Evolutionary conservation across 75 land plant species (phyloP).

Genomic region (Adiantum capillusveneris): DNA sequence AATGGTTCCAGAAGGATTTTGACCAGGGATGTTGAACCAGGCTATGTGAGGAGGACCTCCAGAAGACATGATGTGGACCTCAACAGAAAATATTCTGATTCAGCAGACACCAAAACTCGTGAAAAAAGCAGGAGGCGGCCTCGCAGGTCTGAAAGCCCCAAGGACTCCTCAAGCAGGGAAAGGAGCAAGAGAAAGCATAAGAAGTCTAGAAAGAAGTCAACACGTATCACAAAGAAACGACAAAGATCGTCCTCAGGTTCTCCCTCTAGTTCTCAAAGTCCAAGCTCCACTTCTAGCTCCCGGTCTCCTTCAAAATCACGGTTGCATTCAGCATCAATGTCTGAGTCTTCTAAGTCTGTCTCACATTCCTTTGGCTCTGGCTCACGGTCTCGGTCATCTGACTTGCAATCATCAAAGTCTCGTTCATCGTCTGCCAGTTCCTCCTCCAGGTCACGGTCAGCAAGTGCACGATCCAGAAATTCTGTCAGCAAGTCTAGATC

Average conservation of each 20-base stretch:
- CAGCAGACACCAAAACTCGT: background rate
- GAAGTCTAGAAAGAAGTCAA: constrained; percentile 1
- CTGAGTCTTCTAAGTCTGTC: constrained; percentile 3
- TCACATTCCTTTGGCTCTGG: constrained; percentile 1
- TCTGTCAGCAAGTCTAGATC: constrained; percentile 13
- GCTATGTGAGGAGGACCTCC: background rate
- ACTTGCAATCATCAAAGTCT: constrained; percentile 9
- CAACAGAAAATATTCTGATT: background rate
- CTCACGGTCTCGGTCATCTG: constrained; percentile 1
- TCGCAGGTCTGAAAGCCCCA: constrained; percentile 1
- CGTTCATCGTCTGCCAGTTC: constrained; percentile 4
- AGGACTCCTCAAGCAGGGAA: constrained; percentile 8
- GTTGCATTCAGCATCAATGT: constrained; percentile 21
- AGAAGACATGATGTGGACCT: background rate
- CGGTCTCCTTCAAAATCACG: constrained; percentile 10
- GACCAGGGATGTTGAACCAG: background rate
- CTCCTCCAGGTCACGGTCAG: constrained; percentile 9
- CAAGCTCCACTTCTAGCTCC: constrained; percentile 23
- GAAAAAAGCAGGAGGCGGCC: constrained; percentile 7
- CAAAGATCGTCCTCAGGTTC: constrained; percentile 1
- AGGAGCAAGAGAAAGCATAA: constrained; percentile 11
- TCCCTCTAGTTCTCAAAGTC: constrained; percentile 5
- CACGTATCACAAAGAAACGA: constrained; percentile 10
- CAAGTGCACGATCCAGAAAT: constrained; percentile 17
- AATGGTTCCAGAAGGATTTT: background rate